A percentile compares a stretch with the other conserved stretches of the same genome.
These are phyloP conservation scores for Colletotrichum sp. DNA, from an alignment of 2,329 filamentous ascomycete species.

Conservation along the genomic window DNA sequence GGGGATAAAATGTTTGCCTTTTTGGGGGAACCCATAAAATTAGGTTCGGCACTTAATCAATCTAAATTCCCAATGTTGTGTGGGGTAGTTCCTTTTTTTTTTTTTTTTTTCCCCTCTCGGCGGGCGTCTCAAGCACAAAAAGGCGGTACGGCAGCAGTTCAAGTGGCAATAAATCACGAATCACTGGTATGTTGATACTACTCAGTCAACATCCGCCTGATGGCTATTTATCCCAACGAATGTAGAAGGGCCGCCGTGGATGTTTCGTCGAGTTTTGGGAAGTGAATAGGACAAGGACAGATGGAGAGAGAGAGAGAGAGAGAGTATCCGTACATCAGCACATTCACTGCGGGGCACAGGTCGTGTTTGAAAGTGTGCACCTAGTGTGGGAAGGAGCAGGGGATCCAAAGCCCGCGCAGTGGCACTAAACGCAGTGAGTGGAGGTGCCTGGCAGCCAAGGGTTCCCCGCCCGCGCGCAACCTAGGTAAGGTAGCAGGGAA, in stretches of 20 bases:
- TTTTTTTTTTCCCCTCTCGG: not conserved
- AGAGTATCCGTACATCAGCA: not conserved
- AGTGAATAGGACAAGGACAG: not conserved
- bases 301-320: not conserved
- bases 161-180: constrained; percentile 2
- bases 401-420: not conserved
- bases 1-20: too few relatives aligned
- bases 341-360: constrained; percentile 15
- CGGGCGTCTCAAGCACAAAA: not conserved
- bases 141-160: not conserved
- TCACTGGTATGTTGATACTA: not conserved
- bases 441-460: not conserved
- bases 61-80: constrained; percentile 5
- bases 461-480: not conserved
- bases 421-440: not conserved
- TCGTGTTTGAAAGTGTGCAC: not conserved
- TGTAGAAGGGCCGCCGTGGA: not conserved
- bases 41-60: too few relatives aligned
- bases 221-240: not conserved
- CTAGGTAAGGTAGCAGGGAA: not conserved
- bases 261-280: not conserved
- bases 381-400: not conserved
- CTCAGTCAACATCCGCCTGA: constrained; percentile 14
- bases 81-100: constrained; percentile 1
- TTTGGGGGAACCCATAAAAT: too few relatives aligned